Conservation (phyloP, 1,284 basidiomycete species). For the Cerioporus squamosus region DNA sequence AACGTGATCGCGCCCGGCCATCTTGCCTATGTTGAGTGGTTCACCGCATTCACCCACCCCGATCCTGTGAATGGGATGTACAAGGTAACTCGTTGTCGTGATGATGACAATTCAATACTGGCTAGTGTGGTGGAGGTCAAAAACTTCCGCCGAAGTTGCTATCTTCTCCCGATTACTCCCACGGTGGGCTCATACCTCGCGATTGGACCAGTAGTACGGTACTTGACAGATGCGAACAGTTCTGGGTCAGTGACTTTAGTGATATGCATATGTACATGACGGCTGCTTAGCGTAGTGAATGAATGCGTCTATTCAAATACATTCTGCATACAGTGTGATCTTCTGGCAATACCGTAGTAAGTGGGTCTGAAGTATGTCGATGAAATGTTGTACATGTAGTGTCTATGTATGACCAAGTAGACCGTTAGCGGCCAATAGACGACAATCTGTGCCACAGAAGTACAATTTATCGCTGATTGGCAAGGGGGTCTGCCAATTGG, state of each 20-base stretch:
- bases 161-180: slow-evolving; percentile 28
- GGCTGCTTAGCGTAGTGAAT: not conserved
- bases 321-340: too few relatives aligned
- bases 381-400: too few relatives aligned
- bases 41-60: slow-evolving; percentile 5
- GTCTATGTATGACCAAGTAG: too few relatives aligned
- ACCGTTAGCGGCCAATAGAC: too few relatives aligned
- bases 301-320: too few relatives aligned
- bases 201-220: slow-evolving; percentile 39
- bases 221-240: slow-evolving; percentile 33
- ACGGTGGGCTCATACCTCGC: slow-evolving; percentile 22
- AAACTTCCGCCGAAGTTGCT: slow-evolving; percentile 32
- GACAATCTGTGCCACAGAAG: too few relatives aligned
- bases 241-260: slow-evolving; percentile 34
- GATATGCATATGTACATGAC: slow-evolving; percentile 31
- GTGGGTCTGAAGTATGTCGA: too few relatives aligned
- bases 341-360: too few relatives aligned
- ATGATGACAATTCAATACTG: slow-evolving; percentile 13
- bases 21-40: slow-evolving; percentile 41
- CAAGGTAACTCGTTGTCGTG: slow-evolving; percentile 15
- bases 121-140: slow-evolving; percentile 31
- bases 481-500: too few relatives aligned
- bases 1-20: not conserved
- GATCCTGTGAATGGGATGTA: slow-evolving; percentile 6
- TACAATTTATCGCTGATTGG: too few relatives aligned